phyloP scores from a whole-genome alignment of 2,329 filamentous ascomycete species.

The Dothistroma septosporum region DNA sequence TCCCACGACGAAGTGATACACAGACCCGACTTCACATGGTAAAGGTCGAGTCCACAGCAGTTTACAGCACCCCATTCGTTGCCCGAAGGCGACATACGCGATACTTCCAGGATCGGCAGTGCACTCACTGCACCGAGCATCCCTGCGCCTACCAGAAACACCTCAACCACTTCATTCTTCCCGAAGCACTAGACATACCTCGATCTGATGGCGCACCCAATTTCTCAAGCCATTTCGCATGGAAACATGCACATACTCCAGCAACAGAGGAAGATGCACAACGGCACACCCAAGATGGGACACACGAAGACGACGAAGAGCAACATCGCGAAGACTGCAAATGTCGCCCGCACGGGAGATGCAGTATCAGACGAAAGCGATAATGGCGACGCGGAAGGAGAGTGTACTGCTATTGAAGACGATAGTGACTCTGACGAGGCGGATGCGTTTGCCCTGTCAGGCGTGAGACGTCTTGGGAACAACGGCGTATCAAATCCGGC shows the following conservation, averaged over 20 bases:
- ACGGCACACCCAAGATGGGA: constrained; percentile 13
- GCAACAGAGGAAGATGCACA: constrained; percentile 16
- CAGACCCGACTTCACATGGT: constrained; percentile 17
- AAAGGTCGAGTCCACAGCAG: constrained; percentile 18
- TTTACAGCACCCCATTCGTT: constrained; percentile 22
- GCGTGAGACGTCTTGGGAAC: constrained; percentile 18
- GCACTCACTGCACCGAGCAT: background rate
- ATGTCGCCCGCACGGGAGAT: constrained; percentile 17
- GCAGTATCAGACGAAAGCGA: constrained; percentile 23
- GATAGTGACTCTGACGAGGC: constrained; percentile 23
- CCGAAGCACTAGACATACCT: background rate
- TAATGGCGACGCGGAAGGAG: constrained; percentile 20
- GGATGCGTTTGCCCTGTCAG: constrained; percentile 33
- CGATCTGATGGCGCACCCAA: constrained; percentile 14
- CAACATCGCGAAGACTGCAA: constrained; percentile 13
- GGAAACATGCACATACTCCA: constrained; percentile 16
- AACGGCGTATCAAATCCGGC: constrained; percentile 25
- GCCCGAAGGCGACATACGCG: constrained; percentile 28
- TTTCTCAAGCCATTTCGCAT: constrained; percentile 7
- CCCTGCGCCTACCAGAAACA: background rate
- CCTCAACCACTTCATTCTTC: background rate
- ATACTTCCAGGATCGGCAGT: constrained; percentile 10
- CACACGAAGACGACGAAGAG: constrained; percentile 15
- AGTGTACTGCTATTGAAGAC: constrained; percentile 21
- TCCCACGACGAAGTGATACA: constrained; percentile 24